Base-by-base conservation (phyloP, 2,329 filamentous ascomycete genomes). In the Nemania bipapillata region DNA sequence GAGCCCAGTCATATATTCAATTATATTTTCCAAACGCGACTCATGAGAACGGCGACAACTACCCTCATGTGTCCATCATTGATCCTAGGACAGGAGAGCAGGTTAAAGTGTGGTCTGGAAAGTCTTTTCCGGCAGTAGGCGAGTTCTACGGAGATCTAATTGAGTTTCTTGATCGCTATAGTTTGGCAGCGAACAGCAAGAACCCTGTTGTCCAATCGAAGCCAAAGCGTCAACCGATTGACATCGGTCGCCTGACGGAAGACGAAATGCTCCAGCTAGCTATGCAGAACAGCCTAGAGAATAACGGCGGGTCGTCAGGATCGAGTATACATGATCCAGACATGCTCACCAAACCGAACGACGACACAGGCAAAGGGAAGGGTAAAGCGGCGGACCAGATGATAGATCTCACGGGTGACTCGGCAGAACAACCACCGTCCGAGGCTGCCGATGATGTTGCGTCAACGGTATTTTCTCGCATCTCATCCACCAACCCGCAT, bases 181-280 rank as follows among this genome's bases (percentile, higher is more conserved):
- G 94, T 77, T 84, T 99, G 58, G 93, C 92, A 32, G 88, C 89
- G 52, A 91, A 93, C 76, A 95, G 91, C 78, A 97, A 96, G 82
- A 99, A 99, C 77, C 96, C 96, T 0, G 93, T 99, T 4, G 91
- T 93, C 26, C 91, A 89, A 78, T 85, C 91, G 62, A 93, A 92
- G 79, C 86, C 90, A 2, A 91, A 93, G 77, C 84, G 87, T 53
- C 90, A 91, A 77, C 85, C 88, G 59, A 85, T 92, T 63, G 92
- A 95, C 72, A 88, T 97, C 1, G 91, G 92, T 66, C 89, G 92
- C 45, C 95, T 99, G 91, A 97, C 93, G 0, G 96, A 99, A 78
- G 94, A 98, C 57, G 94, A 99, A 82, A 97, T 97, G 94, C 83
- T 99, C 74, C 92, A 97, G 80, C 90, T 97, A 87, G 96, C 96